phyloP scores from a whole-genome alignment of 2,329 filamentous ascomycete species.

The Ilyonectria destructans region DNA sequence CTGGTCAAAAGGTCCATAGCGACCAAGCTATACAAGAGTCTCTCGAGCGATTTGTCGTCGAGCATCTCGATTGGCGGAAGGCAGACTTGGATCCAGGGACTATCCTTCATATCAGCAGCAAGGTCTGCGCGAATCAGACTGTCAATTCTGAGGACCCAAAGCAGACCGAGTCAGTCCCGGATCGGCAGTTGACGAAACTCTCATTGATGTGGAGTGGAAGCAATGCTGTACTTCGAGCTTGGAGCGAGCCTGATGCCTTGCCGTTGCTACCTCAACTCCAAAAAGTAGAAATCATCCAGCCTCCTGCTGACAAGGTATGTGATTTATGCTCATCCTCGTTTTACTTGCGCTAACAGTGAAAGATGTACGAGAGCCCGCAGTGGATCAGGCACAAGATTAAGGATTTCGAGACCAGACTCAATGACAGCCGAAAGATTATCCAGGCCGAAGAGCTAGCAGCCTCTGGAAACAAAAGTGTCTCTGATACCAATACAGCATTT shows the following conservation, averaged over 20 bases:
- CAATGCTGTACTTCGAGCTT: constrained; percentile 28
- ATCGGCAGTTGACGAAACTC: too few relatives aligned
- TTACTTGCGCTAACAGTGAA: too few relatives aligned
- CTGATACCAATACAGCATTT: too few relatives aligned
- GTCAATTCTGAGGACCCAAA: too few relatives aligned
- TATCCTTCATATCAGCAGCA: not conserved
- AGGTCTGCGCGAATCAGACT: not conserved
- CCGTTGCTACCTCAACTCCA: constrained; percentile 15
- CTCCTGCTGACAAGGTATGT: constrained; percentile 3
- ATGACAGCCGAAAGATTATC: not conserved
- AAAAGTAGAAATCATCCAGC: not conserved
- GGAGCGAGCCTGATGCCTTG: constrained; percentile 31
- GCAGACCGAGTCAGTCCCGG: too few relatives aligned
- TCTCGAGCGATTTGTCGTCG: constrained; percentile 18
- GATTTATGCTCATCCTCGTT: too few relatives aligned
- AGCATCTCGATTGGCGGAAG: constrained; percentile 30
- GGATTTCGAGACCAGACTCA: too few relatives aligned
- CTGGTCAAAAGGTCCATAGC: constrained; percentile 7
- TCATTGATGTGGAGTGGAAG: constrained; percentile 15
- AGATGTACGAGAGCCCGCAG: too few relatives aligned
- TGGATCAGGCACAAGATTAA: too few relatives aligned
- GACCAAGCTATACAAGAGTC: constrained; percentile 23
- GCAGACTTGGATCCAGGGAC: constrained; percentile 18
- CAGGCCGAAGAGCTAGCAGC: too few relatives aligned
- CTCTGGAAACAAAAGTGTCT: too few relatives aligned